Evolutionary conservation across 2,329 filamentous ascomycete species (phyloP).

Genomic region (Fusarium sp.): DNA sequence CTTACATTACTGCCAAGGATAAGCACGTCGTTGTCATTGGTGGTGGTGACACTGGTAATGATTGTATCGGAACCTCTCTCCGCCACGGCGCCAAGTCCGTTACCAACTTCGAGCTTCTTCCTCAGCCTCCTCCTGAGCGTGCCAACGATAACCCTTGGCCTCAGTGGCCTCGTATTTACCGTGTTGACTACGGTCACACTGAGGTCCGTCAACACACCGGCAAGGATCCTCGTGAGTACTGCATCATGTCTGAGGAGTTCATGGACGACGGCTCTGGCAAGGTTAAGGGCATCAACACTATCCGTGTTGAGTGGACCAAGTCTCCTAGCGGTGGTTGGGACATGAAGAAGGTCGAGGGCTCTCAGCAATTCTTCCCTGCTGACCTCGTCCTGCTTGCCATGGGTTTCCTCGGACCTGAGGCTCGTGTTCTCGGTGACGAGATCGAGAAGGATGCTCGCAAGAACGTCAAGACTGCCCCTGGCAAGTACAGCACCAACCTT

Average conservation of each 20-base stretch:
- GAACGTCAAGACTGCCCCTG: constrained; percentile 93
- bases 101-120: constrained; percentile 94
- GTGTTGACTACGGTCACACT: constrained; percentile 96
- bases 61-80: constrained; percentile 96
- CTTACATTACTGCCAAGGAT: constrained; percentile 94
- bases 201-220: constrained; percentile 97
- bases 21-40: constrained; percentile 98
- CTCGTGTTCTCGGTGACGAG: constrained; percentile 84
- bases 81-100: constrained; percentile 96
- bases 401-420: constrained; percentile 96
- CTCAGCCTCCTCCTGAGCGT: constrained; percentile 90
- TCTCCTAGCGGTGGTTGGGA: constrained; percentile 91
- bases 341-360: constrained; percentile 96
- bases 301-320: constrained; percentile 96
- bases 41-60: constrained; percentile 97
- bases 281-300: constrained; percentile 95
- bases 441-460: constrained; percentile 93
- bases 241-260: constrained; percentile 98
- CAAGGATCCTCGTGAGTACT: constrained; percentile 95
- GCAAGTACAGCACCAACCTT: constrained; percentile 89
- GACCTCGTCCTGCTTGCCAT: constrained; percentile 95
- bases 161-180: constrained; percentile 97
- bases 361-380: constrained; percentile 94
- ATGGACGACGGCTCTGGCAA: constrained; percentile 87
- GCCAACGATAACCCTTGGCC: constrained; percentile 97